Conservation (phyloP, 225 moss, liverwort and hornwort genomes). For the Marchantia polymorpha region DNA sequence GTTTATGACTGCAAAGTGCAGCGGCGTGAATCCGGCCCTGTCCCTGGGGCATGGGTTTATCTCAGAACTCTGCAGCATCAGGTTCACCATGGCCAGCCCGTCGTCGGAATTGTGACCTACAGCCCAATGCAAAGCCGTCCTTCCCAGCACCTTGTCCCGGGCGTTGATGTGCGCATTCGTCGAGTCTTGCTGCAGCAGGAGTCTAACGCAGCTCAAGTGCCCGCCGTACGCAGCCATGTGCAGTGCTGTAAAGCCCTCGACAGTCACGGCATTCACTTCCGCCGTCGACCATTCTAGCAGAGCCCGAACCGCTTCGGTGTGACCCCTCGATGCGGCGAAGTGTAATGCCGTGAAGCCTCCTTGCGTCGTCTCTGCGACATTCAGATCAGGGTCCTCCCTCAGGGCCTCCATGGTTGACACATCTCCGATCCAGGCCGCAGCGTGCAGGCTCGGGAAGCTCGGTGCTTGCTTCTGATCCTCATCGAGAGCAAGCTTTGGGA, state of each 20-base stretch:
- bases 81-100: background rate
- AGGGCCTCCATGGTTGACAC: background rate
- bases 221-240: conserved; percentile 3
- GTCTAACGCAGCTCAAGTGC: background rate
- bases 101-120: background rate
- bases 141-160: background rate
- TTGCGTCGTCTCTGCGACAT: background rate
- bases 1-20: background rate
- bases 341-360: background rate
- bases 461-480: background rate
- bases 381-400: background rate
- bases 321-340: background rate
- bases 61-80: background rate
- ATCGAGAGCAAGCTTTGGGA: background rate
- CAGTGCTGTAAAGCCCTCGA: background rate
- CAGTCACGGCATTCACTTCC: background rate
- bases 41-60: background rate
- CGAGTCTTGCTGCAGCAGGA: background rate
- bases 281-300: background rate
- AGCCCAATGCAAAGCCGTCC: conserved; percentile 9
- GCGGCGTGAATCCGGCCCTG: background rate
- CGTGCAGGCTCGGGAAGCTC: background rate
- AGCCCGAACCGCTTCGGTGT: background rate
- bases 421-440: conserved; percentile 12
- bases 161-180: background rate